Evolutionary conservation across 108 stramenopile genomes (phyloP), one percentile per base, ranked within the genome.

Genomic region (Schizochytrium sp.): DNA sequence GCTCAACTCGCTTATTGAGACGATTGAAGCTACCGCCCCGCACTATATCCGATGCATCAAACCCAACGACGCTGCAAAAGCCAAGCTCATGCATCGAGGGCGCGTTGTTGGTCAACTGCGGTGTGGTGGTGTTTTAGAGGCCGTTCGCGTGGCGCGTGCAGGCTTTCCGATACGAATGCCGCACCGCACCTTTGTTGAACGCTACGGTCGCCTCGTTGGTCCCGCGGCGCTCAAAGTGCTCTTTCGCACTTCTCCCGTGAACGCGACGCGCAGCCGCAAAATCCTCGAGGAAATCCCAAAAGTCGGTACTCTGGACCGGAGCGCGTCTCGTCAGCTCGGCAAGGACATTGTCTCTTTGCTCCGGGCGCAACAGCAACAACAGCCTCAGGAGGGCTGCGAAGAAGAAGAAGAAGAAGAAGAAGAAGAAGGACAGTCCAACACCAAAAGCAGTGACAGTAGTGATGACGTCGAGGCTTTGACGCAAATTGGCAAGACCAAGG

Each of bases 11-110:
- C 92, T 94, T 57, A 90, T 97, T 91, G 92, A 90, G 55, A 96
- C 92, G 88, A 94, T 98, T 63, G 94, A 96, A 90, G 95, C 91
- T 21, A 98, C 99, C 23, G 95, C 97, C 94, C 98, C 99, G 34
- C 98, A 99, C 89, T 99, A 97, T 94, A 97, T 99, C 91, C 96
- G 98, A 57, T 99, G 99, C 91, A 92, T 99, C 89, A 98, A 98
- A 91, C 98, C 98, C 4, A 98, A 98, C 90, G 98, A 97, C 90
- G 23, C 28, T 3, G 76, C 76, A 1, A 83, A 34, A 45, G 48
- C 76, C 25, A 93, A 95, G 5, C 58, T 96, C 90, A 96, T 94
- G 16, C 90, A 95, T 3, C 95, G 95, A 60, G 51, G 51, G 0
- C 95, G 97, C 60, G 93, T 96, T 92, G 95, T 96, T 6, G 96